Percentiles rank a stretch among this genome's conserved stretches.
Evolutionary conservation across 169 alveolate genomes (phyloP).

Genomic region (Plasmodium inui): DNA sequence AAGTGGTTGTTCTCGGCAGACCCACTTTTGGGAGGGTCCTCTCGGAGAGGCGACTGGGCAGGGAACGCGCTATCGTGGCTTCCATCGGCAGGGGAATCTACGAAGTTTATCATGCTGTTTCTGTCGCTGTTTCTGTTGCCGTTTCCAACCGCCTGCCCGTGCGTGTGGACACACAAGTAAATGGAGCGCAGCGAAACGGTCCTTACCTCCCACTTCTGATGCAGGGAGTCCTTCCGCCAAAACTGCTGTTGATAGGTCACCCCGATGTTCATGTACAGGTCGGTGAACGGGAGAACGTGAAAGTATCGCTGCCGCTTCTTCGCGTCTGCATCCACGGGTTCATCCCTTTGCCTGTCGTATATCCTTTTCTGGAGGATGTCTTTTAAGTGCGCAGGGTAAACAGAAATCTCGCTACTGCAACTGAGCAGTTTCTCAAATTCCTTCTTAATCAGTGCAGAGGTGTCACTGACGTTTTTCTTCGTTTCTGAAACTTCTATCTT

Average conservation of each 20-base stretch:
- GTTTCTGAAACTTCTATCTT: constrained; percentile 15
- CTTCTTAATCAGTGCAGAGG: constrained; percentile 14
- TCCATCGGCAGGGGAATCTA: neutral
- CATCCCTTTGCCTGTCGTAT: neutral
- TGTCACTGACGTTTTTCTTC: constrained; percentile 11
- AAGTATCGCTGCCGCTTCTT: constrained; percentile 36
- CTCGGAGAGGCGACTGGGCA: neutral
- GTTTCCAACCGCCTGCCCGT: neutral
- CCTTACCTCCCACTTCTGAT: constrained; percentile 58
- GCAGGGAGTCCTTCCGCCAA: constrained; percentile 58
- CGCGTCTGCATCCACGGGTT: neutral
- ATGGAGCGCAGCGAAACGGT: constrained; percentile 54
- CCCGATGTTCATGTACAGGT: constrained; percentile 55
- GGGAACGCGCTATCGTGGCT: neutral
- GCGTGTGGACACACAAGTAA: constrained; percentile 68
- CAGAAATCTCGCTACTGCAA: constrained; percentile 26
- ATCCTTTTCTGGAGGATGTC: constrained; percentile 34
- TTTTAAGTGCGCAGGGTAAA: constrained; percentile 68
- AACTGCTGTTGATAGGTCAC: constrained; percentile 19
- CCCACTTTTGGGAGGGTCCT: neutral
- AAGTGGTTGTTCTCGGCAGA: neutral
- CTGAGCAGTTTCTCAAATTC: constrained; percentile 43
- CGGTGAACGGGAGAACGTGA: constrained; percentile 52
- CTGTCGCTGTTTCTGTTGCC: neutral
- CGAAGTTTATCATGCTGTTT: neutral